Percentiles rank a stretch among this genome's conserved stretches.
These are phyloP conservation scores for Atkinsonella texensis DNA, from an alignment of 2,329 filamentous ascomycete species.

Conservation along the genomic window DNA sequence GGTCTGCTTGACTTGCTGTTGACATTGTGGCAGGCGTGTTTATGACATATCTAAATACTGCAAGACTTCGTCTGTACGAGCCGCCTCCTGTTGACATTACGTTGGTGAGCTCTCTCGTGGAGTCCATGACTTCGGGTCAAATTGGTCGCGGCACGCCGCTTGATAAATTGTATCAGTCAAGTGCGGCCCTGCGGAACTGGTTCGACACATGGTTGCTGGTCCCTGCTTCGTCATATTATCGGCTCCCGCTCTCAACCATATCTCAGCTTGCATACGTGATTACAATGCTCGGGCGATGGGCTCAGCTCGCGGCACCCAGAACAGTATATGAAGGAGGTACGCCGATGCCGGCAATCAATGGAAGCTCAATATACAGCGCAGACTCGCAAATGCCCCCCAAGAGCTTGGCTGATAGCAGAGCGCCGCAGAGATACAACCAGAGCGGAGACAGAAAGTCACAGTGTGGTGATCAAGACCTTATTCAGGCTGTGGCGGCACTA, in stretches of 20 bases:
- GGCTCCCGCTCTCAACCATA: constrained; percentile 32
- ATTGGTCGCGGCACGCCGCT: constrained; percentile 29
- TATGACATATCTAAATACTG: constrained; percentile 24
- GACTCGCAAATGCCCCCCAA: constrained; percentile 13
- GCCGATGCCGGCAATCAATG: constrained; percentile 16
- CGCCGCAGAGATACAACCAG: not conserved
- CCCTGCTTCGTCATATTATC: constrained; percentile 29
- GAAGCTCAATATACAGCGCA: constrained; percentile 12
- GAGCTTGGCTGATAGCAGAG: not conserved
- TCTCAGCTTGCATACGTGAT: constrained; percentile 38
- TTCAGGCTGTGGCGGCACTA: constrained; percentile 27
- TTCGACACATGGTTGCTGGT: constrained; percentile 37
- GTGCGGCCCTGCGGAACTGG: constrained; percentile 33
- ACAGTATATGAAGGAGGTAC: constrained; percentile 14
- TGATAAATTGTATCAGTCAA: constrained; percentile 37
- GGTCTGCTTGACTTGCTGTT: not conserved
- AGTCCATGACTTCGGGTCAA: constrained; percentile 27
- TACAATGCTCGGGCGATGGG: constrained; percentile 39
- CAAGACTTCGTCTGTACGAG: constrained; percentile 33
- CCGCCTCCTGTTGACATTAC: constrained; percentile 31
- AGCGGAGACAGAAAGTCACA: constrained; percentile 2
- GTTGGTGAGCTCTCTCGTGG: constrained; percentile 29
- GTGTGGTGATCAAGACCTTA: constrained; percentile 24
- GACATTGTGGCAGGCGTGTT: not conserved
- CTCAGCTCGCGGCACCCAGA: constrained; percentile 30